Evolutionary conservation across 2,329 filamentous ascomycete genomes (phyloP), one percentile per base, ranked within the genome.

Genomic region (Epichloe scottii): DNA sequence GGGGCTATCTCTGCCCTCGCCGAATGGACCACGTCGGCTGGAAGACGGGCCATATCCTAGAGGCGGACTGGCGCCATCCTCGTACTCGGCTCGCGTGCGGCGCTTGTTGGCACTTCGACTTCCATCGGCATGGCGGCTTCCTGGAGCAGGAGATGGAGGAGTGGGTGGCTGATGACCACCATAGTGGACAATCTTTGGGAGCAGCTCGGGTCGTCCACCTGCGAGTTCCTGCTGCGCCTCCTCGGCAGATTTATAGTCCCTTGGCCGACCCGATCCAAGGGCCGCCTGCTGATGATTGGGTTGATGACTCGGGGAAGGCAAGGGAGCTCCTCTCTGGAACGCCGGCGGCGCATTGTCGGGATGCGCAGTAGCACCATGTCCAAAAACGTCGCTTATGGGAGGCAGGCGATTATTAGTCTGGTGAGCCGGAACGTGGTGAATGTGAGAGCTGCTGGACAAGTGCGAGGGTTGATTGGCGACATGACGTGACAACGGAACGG

Each of bases 101-200:
- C 91, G 79, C 66, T 88, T 83, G 65, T 74, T 78, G 57, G 77
- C 75, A 60, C 79, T 81, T 63, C 78, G 78, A 57, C 71, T 74
- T 53, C 72, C 68, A 57, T 81, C 76, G 55, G 63, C 59, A 60
- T 64, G 62, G 62, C 63, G 69, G 57, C 64, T 68, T 50, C 74
- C 75, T 51, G 82, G 74, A 63, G 83, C 76, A 14, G 85, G 88
- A 43, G 89, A 94, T 4, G 89, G 89, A 37, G 91, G 90, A 2
- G 90, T 95, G 3, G 90, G 90, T 40, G 91, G 90, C 66, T 95
- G 91, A 63, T 94, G 89, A 45, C 89, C 89, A 39, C 87, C 89
- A 66, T 98, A 98, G 68, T 97, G 93, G 14, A 98, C 88, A 52
- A 97, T 81, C 68, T 91, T 93, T 21, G 93, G 93, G 48, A 96